Evolutionary conservation across 2,329 filamentous ascomycete species (phyloP), one percentile per base, ranked within the genome.

Genomic region (Neocatenulostroma microsporum): DNA sequence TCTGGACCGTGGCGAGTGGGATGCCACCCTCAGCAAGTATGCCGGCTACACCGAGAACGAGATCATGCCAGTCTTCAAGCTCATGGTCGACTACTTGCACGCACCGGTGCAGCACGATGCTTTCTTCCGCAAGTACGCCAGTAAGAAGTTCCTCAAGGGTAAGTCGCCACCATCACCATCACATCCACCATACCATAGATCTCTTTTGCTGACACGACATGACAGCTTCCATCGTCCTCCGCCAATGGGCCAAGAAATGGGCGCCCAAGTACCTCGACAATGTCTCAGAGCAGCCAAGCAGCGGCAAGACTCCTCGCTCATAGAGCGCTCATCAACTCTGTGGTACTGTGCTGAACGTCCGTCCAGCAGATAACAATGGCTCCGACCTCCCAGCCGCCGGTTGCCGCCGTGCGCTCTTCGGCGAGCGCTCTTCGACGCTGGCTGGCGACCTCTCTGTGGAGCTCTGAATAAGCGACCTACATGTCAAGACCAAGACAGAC

Each of bases 121-220:
- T 24, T 95, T 98, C 73, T 96, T 95, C 74, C 94, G 94, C 76
- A 98, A 98, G 67, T 98, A 98, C 62, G 91, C 91, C 39, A 94
- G 86, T 76, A 98, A 96, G 73, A 95, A 94, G 68, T 98, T 96
- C 68, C 69, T 96, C 54, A 98, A 98, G 71, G 88, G 89, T 94
- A 78, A 67, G 74, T 42, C 15, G n/a, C n/a, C 8, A 19, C 27
- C 21, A 24, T 21, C 13, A n/a, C n/a, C n/a, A n/a, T n/a, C n/a
- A n/a, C n/a, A n/a, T n/a, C n/a, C 18, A 34, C 42, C 15, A 21
- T 32, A n/a, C 21, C 14, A n/a, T 18, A n/a, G n/a, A n/a, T n/a
- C n/a, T n/a, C n/a, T n/a, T n/a, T n/a, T n/a, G n/a, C n/a, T n/a
- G n/a, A n/a, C n/a, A n/a, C n/a, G n/a, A n/a, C n/a, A n/a, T n/a